A percentile compares a stretch with the other conserved stretches of the same genome.
These are phyloP conservation scores for Carex pumila DNA, from an alignment of 176 grass and related monocot species.

Conservation along the genomic window DNA sequence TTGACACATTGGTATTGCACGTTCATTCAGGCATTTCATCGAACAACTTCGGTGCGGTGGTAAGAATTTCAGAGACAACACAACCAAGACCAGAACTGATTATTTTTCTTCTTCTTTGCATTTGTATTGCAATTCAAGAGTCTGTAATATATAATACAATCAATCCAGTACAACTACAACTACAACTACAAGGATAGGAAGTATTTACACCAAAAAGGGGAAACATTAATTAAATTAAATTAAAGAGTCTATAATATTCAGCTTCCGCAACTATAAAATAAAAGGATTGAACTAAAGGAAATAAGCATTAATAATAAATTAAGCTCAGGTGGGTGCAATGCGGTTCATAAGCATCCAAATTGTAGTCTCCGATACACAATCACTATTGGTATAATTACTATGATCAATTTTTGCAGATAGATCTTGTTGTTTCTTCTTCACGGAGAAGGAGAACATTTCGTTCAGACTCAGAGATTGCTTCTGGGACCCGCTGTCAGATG, in stretches of 20 bases:
- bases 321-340: neutral
- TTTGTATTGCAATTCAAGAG: neutral
- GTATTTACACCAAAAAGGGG: neutral
- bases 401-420: neutral
- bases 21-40: too few species aligned
- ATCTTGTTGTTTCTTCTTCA: neutral
- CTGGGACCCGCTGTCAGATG: neutral
- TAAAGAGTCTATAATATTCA: neutral
- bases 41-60: too few species aligned
- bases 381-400: neutral
- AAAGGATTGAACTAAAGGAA: neutral
- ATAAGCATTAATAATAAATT: neutral
- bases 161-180: neutral
- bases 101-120: too few species aligned
- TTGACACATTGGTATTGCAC: too few species aligned
- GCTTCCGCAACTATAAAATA: neutral
- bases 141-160: neutral
- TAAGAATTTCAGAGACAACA: too few species aligned
- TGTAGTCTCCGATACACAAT: slow-evolving; percentile 19
- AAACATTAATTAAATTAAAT: neutral
- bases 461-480: neutral
- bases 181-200: neutral
- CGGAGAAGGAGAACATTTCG: neutral
- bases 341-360: slow-evolving; percentile 38
- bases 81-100: too few species aligned